Percentiles rank a stretch among this genome's conserved stretches.
These are phyloP conservation scores for Pythium rhizo-oryzae DNA, from an alignment of 352 stramenopile genomes.

Conservation along the genomic window DNA sequence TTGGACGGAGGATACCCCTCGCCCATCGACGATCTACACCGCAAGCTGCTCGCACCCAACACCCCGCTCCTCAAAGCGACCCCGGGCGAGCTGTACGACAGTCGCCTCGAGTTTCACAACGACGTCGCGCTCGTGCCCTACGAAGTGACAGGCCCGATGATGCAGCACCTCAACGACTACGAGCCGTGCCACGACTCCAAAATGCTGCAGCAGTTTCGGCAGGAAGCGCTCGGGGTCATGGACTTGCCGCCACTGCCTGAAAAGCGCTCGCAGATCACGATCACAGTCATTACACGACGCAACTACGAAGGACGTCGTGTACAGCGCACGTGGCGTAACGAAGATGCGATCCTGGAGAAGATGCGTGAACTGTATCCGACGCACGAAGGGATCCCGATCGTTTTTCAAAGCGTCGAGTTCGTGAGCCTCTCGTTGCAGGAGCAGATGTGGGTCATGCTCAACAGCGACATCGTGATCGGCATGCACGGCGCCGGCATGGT, in stretches of 20 bases:
- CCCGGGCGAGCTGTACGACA: conserved; percentile 27
- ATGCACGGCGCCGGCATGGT: conserved; percentile 85
- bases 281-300: conserved; percentile 37
- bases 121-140: conserved; percentile 55
- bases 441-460: conserved; percentile 64
- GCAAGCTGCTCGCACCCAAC: conserved; percentile 23
- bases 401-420: conserved; percentile 70
- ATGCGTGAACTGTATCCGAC: conserved; percentile 28
- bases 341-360: conserved; percentile 22
- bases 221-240: conserved; percentile 15
- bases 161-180: conserved; percentile 68
- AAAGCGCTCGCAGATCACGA: conserved; percentile 2
- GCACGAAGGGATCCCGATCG: conserved; percentile 24
- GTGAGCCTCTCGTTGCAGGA: conserved; percentile 51
- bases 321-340: conserved; percentile 35
- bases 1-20: conserved; percentile 34
- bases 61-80: conserved; percentile 21
- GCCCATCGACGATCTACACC: conserved; percentile 28
- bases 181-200: conserved; percentile 60
- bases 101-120: conserved; percentile 39
- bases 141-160: conserved; percentile 61
- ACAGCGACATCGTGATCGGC: conserved; percentile 77
- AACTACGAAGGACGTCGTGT: conserved; percentile 29
- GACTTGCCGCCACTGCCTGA: background rate
- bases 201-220: conserved; percentile 54